These are phyloP conservation scores for Mucor sp. DNA, from an alignment of 371 early-diverging fungal genomes.

Conservation along the genomic window DNA sequence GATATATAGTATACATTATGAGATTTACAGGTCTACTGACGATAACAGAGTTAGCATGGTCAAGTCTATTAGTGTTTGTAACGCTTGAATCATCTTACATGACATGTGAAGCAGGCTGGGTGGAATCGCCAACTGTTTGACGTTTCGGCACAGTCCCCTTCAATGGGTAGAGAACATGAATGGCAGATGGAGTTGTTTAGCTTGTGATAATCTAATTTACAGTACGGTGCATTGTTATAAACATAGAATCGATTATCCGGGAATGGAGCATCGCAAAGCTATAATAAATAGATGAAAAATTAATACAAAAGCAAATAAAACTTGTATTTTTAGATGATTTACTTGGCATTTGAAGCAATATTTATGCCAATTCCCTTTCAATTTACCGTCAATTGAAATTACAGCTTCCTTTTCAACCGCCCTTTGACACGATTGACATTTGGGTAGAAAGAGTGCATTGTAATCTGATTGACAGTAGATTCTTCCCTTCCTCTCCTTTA, in stretches of 20 bases:
- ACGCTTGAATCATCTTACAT: slow-evolving; percentile 12
- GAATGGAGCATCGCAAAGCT: slow-evolving; percentile 53
- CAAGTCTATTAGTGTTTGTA: too few relatives aligned
- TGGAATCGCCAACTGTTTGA: slow-evolving; percentile 61
- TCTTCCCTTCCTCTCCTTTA: slow-evolving; percentile 61
- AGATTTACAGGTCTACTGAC: not conserved
- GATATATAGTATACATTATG: not conserved
- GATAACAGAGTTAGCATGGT: not conserved
- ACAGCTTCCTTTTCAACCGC: slow-evolving; percentile 73
- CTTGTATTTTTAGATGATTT: not conserved
- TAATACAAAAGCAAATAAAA: not conserved
- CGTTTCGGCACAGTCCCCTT: slow-evolving; percentile 83
- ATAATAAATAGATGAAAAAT: slow-evolving; percentile 14
- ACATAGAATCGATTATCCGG: slow-evolving; percentile 86
- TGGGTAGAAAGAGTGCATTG: slow-evolving; percentile 53
- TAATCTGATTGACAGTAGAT: slow-evolving; percentile 76
- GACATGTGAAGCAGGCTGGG: slow-evolving; percentile 41
- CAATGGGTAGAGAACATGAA: slow-evolving; percentile 75
- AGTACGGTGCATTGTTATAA: slow-evolving; percentile 75
- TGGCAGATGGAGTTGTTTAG: slow-evolving; percentile 78
- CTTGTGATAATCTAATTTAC: slow-evolving; percentile 79
- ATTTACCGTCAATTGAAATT: slow-evolving; percentile 66
- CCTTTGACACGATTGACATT: slow-evolving; percentile 64
- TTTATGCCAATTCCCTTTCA: slow-evolving; percentile 73
- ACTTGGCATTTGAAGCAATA: slow-evolving; percentile 43